phyloP scores from a whole-genome alignment of 2,329 filamentous ascomycete genomes.

The Exophiala oligosperma region DNA sequence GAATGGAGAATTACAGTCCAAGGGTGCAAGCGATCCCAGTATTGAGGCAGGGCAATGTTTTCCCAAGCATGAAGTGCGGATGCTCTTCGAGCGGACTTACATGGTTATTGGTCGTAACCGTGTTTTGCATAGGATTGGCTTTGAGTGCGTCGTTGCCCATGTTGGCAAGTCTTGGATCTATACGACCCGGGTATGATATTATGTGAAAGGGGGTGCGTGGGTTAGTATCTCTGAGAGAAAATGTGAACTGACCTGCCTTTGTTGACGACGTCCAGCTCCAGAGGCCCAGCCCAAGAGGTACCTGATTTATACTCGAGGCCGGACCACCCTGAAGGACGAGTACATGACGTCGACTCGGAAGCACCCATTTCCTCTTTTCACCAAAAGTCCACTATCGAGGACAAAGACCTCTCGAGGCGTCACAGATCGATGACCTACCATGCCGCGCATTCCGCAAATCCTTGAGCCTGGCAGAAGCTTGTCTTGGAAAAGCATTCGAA shows the following conservation, averaged over 20 bases:
- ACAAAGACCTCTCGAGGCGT: background rate
- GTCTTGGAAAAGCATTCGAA: background rate
- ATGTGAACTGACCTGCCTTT: too few species aligned
- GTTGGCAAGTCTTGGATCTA: slow-evolving; percentile 3
- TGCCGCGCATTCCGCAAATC: background rate
- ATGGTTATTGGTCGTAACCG: slow-evolving; percentile 30
- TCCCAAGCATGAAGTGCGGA: too few species aligned
- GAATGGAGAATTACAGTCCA: too few species aligned
- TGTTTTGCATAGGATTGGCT: slow-evolving; percentile 30
- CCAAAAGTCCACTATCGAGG: background rate
- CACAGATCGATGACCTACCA: background rate
- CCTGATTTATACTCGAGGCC: too few species aligned
- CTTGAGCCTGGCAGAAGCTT: background rate
- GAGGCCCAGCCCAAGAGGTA: too few species aligned
- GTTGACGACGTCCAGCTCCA: background rate
- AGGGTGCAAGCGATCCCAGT: too few species aligned
- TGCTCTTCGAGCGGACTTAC: slow-evolving; percentile 16
- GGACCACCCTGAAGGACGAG: too few species aligned
- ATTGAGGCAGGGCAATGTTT: too few species aligned
- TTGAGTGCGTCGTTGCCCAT: slow-evolving; percentile 27
- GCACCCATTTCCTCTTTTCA: background rate
- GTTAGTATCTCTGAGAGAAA: too few species aligned
- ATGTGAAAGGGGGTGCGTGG: too few species aligned
- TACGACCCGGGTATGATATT: too few species aligned
- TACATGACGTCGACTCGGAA: too few species aligned